Evolutionary conservation across 106 monocot species (phyloP).

Genomic region (Allium fistulosum): DNA sequence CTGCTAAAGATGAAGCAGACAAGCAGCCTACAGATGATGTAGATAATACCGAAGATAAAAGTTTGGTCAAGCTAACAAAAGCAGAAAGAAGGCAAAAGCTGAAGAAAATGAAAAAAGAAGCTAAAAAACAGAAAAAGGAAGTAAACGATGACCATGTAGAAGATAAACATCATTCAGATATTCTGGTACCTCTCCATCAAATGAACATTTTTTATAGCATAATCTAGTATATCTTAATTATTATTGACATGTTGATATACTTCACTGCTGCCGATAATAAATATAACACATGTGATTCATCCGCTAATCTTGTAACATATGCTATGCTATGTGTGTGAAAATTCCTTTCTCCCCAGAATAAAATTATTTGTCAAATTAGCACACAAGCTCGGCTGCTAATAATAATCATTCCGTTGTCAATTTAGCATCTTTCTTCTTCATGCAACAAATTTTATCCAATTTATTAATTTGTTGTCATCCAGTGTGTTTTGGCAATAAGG

Average conservation of each 20-base stretch:
- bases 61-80: conserved; percentile 56
- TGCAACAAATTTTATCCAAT: too few species aligned
- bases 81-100: conserved; percentile 65
- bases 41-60: conserved; percentile 30
- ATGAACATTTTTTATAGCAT: background rate
- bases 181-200: conserved; percentile 52
- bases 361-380: too few species aligned
- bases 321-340: too few species aligned
- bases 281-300: too few species aligned
- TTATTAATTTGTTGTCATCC: too few species aligned
- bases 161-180: conserved; percentile 53
- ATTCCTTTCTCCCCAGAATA: too few species aligned
- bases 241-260: background rate
- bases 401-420: too few species aligned
- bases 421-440: too few species aligned
- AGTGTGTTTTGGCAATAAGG: too few species aligned
- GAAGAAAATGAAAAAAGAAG: conserved; percentile 77
- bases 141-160: conserved; percentile 13
- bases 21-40: conserved; percentile 15
- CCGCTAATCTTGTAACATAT: too few species aligned
- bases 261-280: too few species aligned
- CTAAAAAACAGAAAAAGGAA: conserved; percentile 57
- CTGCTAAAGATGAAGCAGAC: conserved; percentile 14
- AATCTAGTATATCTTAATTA: background rate
- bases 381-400: too few species aligned